Base-by-base conservation (phyloP, 208 protist genomes). In the Acanthamoeba culbertsoni region DNA sequence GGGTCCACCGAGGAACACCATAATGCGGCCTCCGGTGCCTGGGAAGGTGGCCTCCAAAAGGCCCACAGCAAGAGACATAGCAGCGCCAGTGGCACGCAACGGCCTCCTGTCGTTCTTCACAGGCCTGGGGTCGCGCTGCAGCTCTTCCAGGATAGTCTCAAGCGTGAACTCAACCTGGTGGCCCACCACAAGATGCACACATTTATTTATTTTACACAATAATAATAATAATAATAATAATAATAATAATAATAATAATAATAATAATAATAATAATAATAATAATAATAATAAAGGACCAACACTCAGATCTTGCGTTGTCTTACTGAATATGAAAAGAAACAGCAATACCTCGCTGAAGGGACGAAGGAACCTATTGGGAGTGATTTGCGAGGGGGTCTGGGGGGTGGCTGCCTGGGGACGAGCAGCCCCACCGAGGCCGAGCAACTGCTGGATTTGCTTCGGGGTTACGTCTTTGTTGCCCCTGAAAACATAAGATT, bases 1-100 rank as follows among this genome's bases (percentile, higher is more conserved):
- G 6, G 98, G 97, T 26, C 99, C 99, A 42, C 98, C 99, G 26
- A 99, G 96, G 94, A 99, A 99, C 14, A 97, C 93, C 94, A 99
- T 97, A 73, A 99, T 98, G 95, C 98, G 98, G 12, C 96, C 98
- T 33, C 98, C 98, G n/a, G 96, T 98, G 86, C 97, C 97, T 0
- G 43, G 33, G 45, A 93, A 40, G 65, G 46, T 86, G 23, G 43
- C 42, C 90, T 97, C 98, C 26, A 99, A 96, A 10, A 99, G 94
- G 86, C 98, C 98, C 4, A 98, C 96, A 16, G 99, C 99, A 12
- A 99, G 96, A 2, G 98, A 98, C n/a, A 99, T 95, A 18, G 99
- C 99, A 16, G 97, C 97, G 62, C 99, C 99, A 37, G 98, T 99
- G 7, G 91, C 45, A 86, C 99, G 97, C 63, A 98, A 94, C 73